Evolutionary conservation across 2,329 filamentous ascomycete species (phyloP).

Genomic region (Pyrenochaeta sp.): DNA sequence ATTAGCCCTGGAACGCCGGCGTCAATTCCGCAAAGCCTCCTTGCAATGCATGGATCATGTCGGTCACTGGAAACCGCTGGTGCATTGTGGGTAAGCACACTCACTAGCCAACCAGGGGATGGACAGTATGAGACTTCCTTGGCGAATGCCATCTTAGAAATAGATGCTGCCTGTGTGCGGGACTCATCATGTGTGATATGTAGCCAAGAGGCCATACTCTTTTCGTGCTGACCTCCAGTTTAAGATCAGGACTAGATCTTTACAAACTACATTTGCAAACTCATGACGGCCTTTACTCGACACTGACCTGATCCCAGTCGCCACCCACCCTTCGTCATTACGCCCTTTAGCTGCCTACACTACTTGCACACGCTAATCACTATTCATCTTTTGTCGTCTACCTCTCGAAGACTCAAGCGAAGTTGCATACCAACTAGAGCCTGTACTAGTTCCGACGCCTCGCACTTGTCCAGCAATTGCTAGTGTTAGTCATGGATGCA

Average conservation of each 20-base stretch:
- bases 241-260: conserved; percentile 10
- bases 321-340: background rate
- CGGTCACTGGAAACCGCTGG: conserved; percentile 16
- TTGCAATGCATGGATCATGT: conserved; percentile 32
- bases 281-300: background rate
- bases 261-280: conserved; percentile 7
- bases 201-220: conserved; percentile 12
- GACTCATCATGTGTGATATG: conserved; percentile 7
- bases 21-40: conserved; percentile 33
- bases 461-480: background rate
- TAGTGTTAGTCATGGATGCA: conserved; percentile 13
- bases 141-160: conserved; percentile 8
- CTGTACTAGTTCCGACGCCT: background rate
- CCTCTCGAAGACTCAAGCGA: background rate
- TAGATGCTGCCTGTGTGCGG: conserved; percentile 11
- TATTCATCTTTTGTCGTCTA: background rate
- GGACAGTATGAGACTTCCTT: conserved; percentile 22
- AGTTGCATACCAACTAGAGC: background rate
- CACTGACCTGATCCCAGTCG: background rate
- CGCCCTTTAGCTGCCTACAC: background rate
- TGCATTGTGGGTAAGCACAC: conserved; percentile 21
- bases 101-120: conserved; percentile 23
- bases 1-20: conserved; percentile 25
- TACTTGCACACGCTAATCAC: background rate
- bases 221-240: conserved; percentile 13